Base-by-base conservation (phyloP, 352 stramenopile genomes). In the Pythium monospermum region DNA sequence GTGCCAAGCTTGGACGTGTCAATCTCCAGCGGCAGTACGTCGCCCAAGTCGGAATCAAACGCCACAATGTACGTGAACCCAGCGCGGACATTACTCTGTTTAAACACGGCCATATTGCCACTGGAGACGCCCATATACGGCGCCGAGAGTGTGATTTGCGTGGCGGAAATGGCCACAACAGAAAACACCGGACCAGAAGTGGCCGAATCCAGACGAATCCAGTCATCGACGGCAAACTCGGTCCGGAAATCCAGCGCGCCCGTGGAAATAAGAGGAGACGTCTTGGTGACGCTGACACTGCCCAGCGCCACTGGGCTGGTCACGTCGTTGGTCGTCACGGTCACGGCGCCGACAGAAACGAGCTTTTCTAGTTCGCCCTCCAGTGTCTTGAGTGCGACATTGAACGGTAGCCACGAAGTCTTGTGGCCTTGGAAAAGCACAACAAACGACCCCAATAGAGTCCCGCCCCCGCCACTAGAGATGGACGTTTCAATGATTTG, bases 401-500 rank as follows among this genome's bases (percentile, higher is more conserved):
- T 87, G 18, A 57, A 84, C 1, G 68, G 64, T 41, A 85, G 54
- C 38, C 59, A 28, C 7, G 52, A 82, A 1, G 69, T 89, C 53
- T 59, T 89, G 30, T 90, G 67, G 4, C 66, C 76, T 8, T 74
- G 62, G 33, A 91, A 86, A 2, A 59, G 53, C 0, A 98, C 57
- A 35, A 68, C 61, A 53, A 98, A 98, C 4, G 59, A 76, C 0
- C 85, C 85, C 16, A 60, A 58, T 2, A 96, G 66, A 21, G 56
- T 59, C 7, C 54, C 40, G n/a, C 55, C 40, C 0, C 43, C 57
- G 19, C 46, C 68, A 3, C 40, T 40, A 0, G 62, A 37, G 49
- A 88, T 82, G 36, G 59, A 69, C 1, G 77, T 94, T 63, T 98
- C 85, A 16, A 98, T 66, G 22, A 98, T 91, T 60, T 98, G 94